Base-by-base conservation (phyloP, 108 stramenopile genomes). In the Nitzschia palea region DNA sequence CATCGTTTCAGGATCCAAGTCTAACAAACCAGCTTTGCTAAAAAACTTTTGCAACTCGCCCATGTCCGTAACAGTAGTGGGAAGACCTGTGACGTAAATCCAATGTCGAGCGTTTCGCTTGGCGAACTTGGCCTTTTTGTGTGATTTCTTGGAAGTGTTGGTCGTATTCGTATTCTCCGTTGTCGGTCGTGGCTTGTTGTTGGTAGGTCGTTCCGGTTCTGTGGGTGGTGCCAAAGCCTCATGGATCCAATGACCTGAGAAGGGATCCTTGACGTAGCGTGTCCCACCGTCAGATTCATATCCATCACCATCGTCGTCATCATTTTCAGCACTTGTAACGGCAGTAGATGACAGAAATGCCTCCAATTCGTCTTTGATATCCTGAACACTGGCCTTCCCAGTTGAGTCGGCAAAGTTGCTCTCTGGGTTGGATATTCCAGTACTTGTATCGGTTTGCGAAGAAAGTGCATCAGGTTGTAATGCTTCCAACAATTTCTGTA, bases 21-120 rank as follows among this genome's bases (percentile, higher is more conserved):
- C 95, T 27, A 98, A 52, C 42, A 98, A 74, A 0, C 97, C 97
- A 15, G 73, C 94, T 70, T 93, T 95, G 52, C 75, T 71, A 81
- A 96, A 96, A 37, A 90, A 86, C 25, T 63, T 44, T 0, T 62
- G 62, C 4, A 98, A 37, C 65, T 98, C 96, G 80, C 42, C 12
- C 6, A 40, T 6, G 12, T 48, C 47, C 15, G 15, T 4, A 20
- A 20, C 4, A 18, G 6, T 40, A 1, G 52, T 68, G 23, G 97
- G 97, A n/a, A 98, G 76, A 9, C 96, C 95, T 26, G 84, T 80
- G 8, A 91, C 78, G 63, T 95, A 94, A 15, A 97, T 78, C 93
- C 94, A 94, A 66, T 83, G 74, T 27, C 73, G 77, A 3, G 94
- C 89, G 72, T 90, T 89, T 27, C 83, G 83, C 60, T 91, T 88